Evolutionary conservation across 1,139 yeast species (phyloP).

Genomic region (Saccharomyces hybrid): DNA sequence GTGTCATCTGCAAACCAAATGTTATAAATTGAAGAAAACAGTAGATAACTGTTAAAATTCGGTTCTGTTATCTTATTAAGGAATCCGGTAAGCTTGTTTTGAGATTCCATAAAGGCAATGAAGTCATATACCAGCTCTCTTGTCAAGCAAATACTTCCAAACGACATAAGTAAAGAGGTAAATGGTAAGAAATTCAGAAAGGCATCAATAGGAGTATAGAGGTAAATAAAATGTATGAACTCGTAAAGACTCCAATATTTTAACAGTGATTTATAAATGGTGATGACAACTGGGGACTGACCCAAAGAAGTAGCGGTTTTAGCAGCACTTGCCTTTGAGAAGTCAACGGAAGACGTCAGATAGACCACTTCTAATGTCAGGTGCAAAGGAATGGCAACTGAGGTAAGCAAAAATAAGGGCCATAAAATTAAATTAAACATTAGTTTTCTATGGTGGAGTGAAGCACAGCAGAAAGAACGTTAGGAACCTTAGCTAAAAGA

Average conservation of each 20-base stretch:
- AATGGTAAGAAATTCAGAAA: slow-evolving; percentile 8
- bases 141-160: slow-evolving; percentile 1
- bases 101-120: slow-evolving; percentile 9
- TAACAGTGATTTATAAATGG: slow-evolving; percentile 4
- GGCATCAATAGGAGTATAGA: slow-evolving; percentile 8
- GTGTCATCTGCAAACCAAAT: not conserved
- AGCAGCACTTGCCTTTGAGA: not conserved
- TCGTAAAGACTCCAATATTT: slow-evolving; percentile 13
- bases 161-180: not conserved
- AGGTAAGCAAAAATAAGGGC: not conserved
- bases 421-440: not conserved
- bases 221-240: slow-evolving; percentile 7
- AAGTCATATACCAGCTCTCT: slow-evolving; percentile 9
- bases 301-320: not conserved
- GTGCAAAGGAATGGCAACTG: not conserved
- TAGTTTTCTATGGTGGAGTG: not conserved
- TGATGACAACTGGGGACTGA: not conserved
- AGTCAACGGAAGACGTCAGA: not conserved
- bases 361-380: not conserved
- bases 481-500: not conserved
- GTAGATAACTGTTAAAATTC: slow-evolving; percentile 7
- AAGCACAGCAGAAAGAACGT: not conserved
- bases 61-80: slow-evolving; percentile 8
- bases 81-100: slow-evolving; percentile 7
- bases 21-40: not conserved